A percentile compares a stretch with the other conserved stretches of the same genome.
Evolutionary conservation across 108 stramenopile genomes (phyloP).

Genomic region (Seminavis robusta): DNA sequence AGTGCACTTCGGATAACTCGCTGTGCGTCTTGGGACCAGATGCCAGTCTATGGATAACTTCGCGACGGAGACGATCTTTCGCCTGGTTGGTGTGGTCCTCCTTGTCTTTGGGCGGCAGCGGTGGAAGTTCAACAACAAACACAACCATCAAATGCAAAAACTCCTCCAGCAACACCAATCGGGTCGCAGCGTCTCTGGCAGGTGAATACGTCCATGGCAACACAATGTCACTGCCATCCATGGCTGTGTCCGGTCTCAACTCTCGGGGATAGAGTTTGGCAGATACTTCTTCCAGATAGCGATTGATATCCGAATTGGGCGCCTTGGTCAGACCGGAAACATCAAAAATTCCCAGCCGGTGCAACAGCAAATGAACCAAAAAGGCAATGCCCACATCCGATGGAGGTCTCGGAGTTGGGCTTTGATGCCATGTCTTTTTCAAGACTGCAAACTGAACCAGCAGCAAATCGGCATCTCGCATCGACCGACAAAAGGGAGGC

Average conservation of each 20-base stretch:
- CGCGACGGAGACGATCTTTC: constrained; percentile 61
- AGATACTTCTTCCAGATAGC: constrained; percentile 51
- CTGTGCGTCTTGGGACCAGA: constrained; percentile 80
- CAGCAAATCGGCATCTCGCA: constrained; percentile 89
- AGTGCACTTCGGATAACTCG: constrained; percentile 75
- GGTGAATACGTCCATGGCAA: constrained; percentile 68
- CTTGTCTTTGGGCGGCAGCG: constrained; percentile 37
- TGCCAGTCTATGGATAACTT: constrained; percentile 75
- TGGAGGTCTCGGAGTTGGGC: constrained; percentile 6
- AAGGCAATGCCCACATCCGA: constrained; percentile 38
- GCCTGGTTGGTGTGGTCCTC: constrained; percentile 60
- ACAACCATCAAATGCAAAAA: constrained; percentile 66
- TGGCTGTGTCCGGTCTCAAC: constrained; percentile 15
- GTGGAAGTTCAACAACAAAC: constrained; percentile 69
- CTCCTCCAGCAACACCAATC: constrained; percentile 61
- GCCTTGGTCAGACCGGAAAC: constrained; percentile 52
- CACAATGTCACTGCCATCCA: neutral
- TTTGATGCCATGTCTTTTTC: constrained; percentile 36
- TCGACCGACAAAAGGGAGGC: constrained; percentile 88
- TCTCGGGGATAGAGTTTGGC: constrained; percentile 56
- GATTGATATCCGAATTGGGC: constrained; percentile 41
- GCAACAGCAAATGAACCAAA: constrained; percentile 57
- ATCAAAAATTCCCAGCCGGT: constrained; percentile 74
- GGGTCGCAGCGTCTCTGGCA: constrained; percentile 42
- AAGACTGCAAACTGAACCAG: constrained; percentile 75